A percentile compares a stretch with the other conserved stretches of the same genome.
Conservation (phyloP, 2,329 filamentous ascomycete genomes). For the Neopestalotiopsis sp. region DNA sequence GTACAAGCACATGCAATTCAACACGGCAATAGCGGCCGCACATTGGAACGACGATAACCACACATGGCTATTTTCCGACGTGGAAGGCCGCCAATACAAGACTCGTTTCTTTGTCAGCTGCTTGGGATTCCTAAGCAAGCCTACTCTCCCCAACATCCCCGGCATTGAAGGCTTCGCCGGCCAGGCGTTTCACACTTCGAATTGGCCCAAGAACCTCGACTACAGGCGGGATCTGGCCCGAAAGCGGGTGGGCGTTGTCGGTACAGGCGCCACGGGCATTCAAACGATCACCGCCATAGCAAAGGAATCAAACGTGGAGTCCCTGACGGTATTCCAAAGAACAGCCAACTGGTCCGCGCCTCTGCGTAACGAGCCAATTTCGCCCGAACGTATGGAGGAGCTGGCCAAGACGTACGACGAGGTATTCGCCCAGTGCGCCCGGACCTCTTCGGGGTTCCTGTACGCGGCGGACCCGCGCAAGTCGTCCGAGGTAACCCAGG, state of each 20-base stretch:
- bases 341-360: slow-evolving; percentile 33
- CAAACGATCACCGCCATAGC: slow-evolving; percentile 35
- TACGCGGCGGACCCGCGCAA: slow-evolving; percentile 19
- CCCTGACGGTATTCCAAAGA: slow-evolving; percentile 32
- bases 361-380: slow-evolving; percentile 25
- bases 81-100: not conserved
- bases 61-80: slow-evolving; percentile 14
- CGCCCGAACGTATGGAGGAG: slow-evolving; percentile 18
- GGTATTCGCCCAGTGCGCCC: slow-evolving; percentile 8
- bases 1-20: slow-evolving; percentile 15
- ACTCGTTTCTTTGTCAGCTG: slow-evolving; percentile 17
- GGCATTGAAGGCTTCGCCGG: slow-evolving; percentile 26
- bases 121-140: slow-evolving; percentile 16
- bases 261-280: slow-evolving; percentile 38
- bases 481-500: slow-evolving; percentile 15
- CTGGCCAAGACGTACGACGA: slow-evolving; percentile 17
- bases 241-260: slow-evolving; percentile 37
- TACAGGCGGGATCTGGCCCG: slow-evolving; percentile 21
- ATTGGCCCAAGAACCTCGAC: slow-evolving; percentile 23
- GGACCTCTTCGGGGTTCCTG: slow-evolving; percentile 16
- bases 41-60: slow-evolving; percentile 21
- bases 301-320: slow-evolving; percentile 25
- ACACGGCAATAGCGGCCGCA: slow-evolving; percentile 27
- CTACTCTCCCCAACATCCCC: slow-evolving; percentile 15
- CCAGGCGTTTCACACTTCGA: slow-evolving; percentile 24